Percentiles rank a stretch among this genome's conserved stretches.
phyloP scores from a whole-genome alignment of 2,329 filamentous ascomycete species.

The Stagonosporopsis tanaceti region DNA sequence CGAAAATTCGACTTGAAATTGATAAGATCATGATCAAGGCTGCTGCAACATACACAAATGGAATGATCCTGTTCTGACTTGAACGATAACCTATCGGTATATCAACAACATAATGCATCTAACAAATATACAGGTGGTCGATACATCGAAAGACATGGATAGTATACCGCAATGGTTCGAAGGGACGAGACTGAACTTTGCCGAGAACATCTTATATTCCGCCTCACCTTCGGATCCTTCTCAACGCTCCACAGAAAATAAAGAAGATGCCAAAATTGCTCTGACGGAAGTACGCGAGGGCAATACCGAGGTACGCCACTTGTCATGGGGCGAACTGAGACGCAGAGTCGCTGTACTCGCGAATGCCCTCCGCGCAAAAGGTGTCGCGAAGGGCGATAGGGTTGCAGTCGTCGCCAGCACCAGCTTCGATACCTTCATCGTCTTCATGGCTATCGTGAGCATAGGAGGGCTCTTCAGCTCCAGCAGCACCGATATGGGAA shows the following conservation, averaged over 20 bases:
- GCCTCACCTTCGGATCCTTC: slow-evolving; percentile 53
- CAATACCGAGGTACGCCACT: slow-evolving; percentile 57
- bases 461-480: slow-evolving; percentile 79
- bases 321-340: slow-evolving; percentile 74
- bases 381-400: slow-evolving; percentile 75
- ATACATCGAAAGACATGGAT: slow-evolving; percentile 74
- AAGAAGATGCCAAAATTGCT: slow-evolving; percentile 75
- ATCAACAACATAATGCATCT: background rate
- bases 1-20: background rate
- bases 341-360: slow-evolving; percentile 65
- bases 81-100: background rate
- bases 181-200: slow-evolving; percentile 77
- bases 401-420: slow-evolving; percentile 80
- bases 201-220: slow-evolving; percentile 79
- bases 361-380: slow-evolving; percentile 70
- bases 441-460: slow-evolving; percentile 74
- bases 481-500: slow-evolving; percentile 83
- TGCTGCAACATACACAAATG: too few species aligned
- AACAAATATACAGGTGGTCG: slow-evolving; percentile 60
- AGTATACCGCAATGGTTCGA: slow-evolving; percentile 78
- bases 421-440: slow-evolving; percentile 74
- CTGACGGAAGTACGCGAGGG: slow-evolving; percentile 78
- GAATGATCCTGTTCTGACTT: too few species aligned
- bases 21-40: background rate
- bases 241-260: slow-evolving; percentile 63